Base-by-base conservation (phyloP, 2,329 filamentous ascomycete genomes). In the Colletotrichum camelliae region DNA sequence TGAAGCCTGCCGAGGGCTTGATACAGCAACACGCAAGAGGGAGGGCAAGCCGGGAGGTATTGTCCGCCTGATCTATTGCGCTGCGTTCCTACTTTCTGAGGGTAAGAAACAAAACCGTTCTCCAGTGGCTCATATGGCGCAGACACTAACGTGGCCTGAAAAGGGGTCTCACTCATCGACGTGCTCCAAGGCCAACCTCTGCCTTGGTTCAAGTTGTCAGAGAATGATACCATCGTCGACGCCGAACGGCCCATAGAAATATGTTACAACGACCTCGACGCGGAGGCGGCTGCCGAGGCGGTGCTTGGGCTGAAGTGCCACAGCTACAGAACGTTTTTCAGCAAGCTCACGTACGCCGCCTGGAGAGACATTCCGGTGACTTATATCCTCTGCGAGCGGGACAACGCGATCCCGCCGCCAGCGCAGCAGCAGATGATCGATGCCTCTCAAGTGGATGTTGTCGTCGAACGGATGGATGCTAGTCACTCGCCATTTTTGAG, bases 31-130 rank as follows among this genome's bases (percentile, higher is more conserved):
- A 64, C 76, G 84, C 9, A 77, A 79, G 57, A 70, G 62, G 6
- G 68, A 77, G 4, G 83, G 83, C 1, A 79, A 81, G 60, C 79
- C 80, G 52, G 85, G 85, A 1, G 84, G 83, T 1, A 79, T 86
- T 4, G 73, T 82, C 3, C 80, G 77, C 68, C 69, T 78, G 9
- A 82, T 78, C 12, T 84, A 64, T 15, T 67, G 39, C 29, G 37
- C 55, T 62, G 62, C 73, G 7, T 68, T 72, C 3, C 16, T 67
- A 2, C 18, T 55, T 3, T 18, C 69, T 9, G 69, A 62, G 68
- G 69, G 69, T 43, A 15, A 12, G 9, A 33, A 12, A n/a, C 7
- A 10, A 2, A 10, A 13, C 24, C 1, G 0, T 18, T 5, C 0
- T 9, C 2, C 0, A 29, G 24, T 16, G 15, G 55, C 24, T 9